A percentile compares a stretch with the other conserved stretches of the same genome.
Evolutionary conservation across 352 stramenopile species (phyloP).

Genomic region (Pythium diclinum): DNA sequence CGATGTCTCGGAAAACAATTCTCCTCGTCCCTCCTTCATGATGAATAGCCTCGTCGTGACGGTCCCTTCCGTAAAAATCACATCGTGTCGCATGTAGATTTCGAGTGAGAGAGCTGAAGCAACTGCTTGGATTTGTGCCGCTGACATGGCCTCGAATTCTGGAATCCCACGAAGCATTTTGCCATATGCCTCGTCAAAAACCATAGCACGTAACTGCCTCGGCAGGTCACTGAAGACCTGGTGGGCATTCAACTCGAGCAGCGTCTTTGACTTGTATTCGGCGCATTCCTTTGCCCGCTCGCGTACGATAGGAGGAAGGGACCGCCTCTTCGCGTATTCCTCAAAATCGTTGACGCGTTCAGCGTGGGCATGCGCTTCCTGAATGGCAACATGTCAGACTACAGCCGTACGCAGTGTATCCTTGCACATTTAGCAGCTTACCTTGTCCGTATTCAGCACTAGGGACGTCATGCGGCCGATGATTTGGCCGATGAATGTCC

Average conservation of each 20-base stretch:
- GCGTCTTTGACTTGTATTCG: constrained; percentile 46
- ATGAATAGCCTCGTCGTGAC: constrained; percentile 40
- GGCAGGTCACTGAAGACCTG: constrained; percentile 44
- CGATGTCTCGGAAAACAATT: constrained; percentile 38
- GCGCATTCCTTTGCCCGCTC: constrained; percentile 51
- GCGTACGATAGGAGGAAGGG: constrained; percentile 36
- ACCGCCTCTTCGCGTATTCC: constrained; percentile 52
- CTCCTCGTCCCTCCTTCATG: constrained; percentile 46
- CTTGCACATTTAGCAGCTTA: background rate
- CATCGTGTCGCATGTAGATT: constrained; percentile 53
- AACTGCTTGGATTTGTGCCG: constrained; percentile 42
- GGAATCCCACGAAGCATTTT: constrained; percentile 30
- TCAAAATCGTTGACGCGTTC: constrained; percentile 60
- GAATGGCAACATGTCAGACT: background rate
- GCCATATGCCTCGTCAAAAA: constrained; percentile 56
- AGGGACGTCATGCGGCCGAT: constrained; percentile 59
- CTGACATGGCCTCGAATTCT: constrained; percentile 28
- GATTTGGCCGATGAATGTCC: constrained; percentile 69
- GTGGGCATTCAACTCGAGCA: constrained; percentile 37
- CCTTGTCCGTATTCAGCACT: constrained; percentile 58
- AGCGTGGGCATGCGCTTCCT: constrained; percentile 37
- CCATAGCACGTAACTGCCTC: constrained; percentile 20
- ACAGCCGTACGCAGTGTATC: background rate
- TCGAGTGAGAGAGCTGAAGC: constrained; percentile 36
- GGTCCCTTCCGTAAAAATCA: constrained; percentile 44